phyloP scores from a whole-genome alignment of 257 asterid genomes.

The Solanum lycopersicoides region DNA sequence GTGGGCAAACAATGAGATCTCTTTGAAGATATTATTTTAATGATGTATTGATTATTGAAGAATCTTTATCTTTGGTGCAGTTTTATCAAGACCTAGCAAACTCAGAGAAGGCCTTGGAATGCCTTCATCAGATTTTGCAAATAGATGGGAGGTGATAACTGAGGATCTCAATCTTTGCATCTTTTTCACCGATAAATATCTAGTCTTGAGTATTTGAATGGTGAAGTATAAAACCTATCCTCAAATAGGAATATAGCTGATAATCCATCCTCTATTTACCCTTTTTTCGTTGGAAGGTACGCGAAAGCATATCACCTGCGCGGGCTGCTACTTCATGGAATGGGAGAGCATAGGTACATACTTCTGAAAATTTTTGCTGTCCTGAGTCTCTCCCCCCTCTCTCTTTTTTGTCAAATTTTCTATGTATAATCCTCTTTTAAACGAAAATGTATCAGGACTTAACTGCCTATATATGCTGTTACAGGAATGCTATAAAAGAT shows the following conservation, averaged over 20 bases:
- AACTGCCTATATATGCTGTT: conserved; percentile 13
- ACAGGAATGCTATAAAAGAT: conserved; percentile 91
- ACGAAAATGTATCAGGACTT: background rate
- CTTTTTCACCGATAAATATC: background rate
- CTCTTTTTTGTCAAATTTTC: background rate
- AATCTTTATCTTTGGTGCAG: conserved; percentile 37
- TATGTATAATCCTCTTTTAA: background rate
- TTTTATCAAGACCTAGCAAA: conserved; percentile 80
- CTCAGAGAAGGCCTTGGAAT: conserved; percentile 69
- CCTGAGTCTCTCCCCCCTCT: background rate
- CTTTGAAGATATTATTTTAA: background rate
- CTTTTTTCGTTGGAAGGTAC: conserved; percentile 32
- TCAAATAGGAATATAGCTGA: background rate
- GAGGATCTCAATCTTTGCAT: conserved; percentile 8
- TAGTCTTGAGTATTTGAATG: background rate
- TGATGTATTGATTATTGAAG: background rate
- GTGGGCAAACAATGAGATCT: background rate
- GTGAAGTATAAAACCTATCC: background rate
- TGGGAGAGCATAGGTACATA: conserved; percentile 90
- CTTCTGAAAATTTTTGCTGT: background rate
- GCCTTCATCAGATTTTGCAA: conserved; percentile 65
- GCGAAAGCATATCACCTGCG: conserved; percentile 89
- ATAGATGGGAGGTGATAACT: conserved; percentile 65
- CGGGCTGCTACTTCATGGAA: conserved; percentile 84
- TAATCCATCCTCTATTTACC: background rate